Evolutionary conservation across 2,329 filamentous ascomycete species (phyloP), one percentile per base, ranked within the genome.

Genomic region (Trichocomaceae sp.): DNA sequence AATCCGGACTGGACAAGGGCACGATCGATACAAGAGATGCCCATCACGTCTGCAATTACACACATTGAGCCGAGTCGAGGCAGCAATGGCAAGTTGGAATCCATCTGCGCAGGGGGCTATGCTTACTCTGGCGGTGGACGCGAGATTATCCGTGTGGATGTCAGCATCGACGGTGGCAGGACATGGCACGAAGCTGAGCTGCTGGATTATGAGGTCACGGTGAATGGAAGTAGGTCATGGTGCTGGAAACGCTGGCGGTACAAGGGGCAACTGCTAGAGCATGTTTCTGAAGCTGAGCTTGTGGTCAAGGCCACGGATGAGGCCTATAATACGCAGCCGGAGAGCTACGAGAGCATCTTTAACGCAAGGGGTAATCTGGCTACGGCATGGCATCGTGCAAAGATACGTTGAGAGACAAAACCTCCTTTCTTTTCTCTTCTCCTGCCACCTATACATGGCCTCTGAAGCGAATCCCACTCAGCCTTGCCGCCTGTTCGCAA

Each of bases 21-120:
- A 78, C 80, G 60, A 81, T 73, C 17, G 81, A 82, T 47, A 84
- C 85, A 88, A 62, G 84, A 87, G 39, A 87, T 87, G 84, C 85
- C 85, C 0, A 84, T 87, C 3, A 80, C 78, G 45, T 81, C 77
- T 13, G 84, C 84, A 19, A 75, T 85, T 35, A 69, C 85, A 0
- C 83, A 86, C 60, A 58, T 69, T 15, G 57, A 58, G 15, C 35
- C 52, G 7, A 3, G 23, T 26, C 3, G 23, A 7, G 23, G 7
- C 23, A 26, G 23, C 23, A 75, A 79, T n/a, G 83, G 83, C 7
- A 75, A 72, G 47, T 3, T 26, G 23, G 23, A 26, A 26, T 26
- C 23, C 7, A 84, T 86, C 50, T 71, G 71, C 4, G 71, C 80
- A 57, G 77, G 76, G 47, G 80, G 81, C 10, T 83, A 80, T 80